Conservation (phyloP, 352 stramenopile genomes). For the Phytophthora pistaciae region DNA sequence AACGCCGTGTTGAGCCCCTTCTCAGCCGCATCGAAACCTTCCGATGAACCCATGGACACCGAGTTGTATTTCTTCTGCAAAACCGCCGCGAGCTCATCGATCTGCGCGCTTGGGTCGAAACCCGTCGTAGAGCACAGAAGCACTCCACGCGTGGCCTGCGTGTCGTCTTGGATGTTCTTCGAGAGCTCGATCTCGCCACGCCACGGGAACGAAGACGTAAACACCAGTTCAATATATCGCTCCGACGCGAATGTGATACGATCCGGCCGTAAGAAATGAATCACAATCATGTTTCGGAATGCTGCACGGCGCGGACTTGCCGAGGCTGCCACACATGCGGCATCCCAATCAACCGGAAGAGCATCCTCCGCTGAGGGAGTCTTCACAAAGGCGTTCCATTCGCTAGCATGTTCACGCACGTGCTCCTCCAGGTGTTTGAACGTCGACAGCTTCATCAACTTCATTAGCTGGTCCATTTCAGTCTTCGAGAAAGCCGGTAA, state of each 20-base stretch:
- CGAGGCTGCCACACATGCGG: constrained; percentile 36
- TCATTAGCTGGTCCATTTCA: constrained; percentile 90
- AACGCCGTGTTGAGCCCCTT: constrained; percentile 94
- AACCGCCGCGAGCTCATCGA: constrained; percentile 95
- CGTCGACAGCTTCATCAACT: constrained; percentile 73
- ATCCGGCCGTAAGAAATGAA: constrained; percentile 91
- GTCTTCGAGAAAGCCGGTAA: constrained; percentile 65
- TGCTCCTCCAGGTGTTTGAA: constrained; percentile 87
- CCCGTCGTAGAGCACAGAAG: constrained; percentile 97
- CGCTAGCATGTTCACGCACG: constrained; percentile 60
- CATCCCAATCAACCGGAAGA: constrained; percentile 77
- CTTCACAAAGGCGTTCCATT: constrained; percentile 88
- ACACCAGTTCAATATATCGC: constrained; percentile 81
- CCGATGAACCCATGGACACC: constrained; percentile 98
- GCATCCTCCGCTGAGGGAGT: constrained; percentile 76
- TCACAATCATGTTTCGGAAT: constrained; percentile 86
- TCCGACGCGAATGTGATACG: constrained; percentile 87
- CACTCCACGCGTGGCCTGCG: constrained; percentile 92
- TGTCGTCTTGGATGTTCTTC: constrained; percentile 94
- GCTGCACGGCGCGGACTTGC: constrained; percentile 63
- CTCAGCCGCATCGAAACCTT: constrained; percentile 97
- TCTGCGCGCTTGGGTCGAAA: constrained; percentile 98
- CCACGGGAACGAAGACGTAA: constrained; percentile 95
- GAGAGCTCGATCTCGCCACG: constrained; percentile 94
- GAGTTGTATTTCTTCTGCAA: constrained; percentile 95